A percentile compares a stretch with the other conserved stretches of the same genome.
phyloP scores from a whole-genome alignment of 2,329 filamentous ascomycete species.

The Rhexocercosporidium sp. region DNA sequence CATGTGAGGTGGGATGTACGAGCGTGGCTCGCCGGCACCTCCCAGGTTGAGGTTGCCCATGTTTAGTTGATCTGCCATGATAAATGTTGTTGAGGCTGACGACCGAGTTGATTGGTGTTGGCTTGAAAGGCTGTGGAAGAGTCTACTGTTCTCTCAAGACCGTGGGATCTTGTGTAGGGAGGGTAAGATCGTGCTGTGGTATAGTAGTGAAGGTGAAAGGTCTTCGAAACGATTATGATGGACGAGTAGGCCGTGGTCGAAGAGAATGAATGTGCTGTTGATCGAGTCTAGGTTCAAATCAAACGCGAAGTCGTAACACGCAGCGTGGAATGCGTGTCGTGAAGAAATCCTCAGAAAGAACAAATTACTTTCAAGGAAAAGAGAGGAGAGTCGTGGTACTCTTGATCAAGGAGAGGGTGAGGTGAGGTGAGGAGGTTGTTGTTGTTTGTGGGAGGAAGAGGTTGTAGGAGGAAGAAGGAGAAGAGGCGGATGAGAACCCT shows the following conservation, averaged over 20 bases:
- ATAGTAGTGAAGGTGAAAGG: slow-evolving; percentile 40
- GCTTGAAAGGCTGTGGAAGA: neutral
- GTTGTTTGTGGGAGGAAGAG: slow-evolving; percentile 11
- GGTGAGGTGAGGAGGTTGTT: no score
- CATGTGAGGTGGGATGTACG: slow-evolving; percentile 88
- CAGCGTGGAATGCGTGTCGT: slow-evolving; percentile 1
- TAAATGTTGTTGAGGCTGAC: slow-evolving; percentile 44
- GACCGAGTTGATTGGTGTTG: slow-evolving; percentile 17
- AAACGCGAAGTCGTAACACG: slow-evolving; percentile 18
- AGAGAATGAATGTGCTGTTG: slow-evolving; percentile 18
- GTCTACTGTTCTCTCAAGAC: slow-evolving; percentile 31
- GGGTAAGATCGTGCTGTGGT: slow-evolving; percentile 16
- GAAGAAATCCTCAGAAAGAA: slow-evolving; percentile 47
- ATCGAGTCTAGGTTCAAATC: slow-evolving; percentile 14
- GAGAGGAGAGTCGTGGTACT: slow-evolving; percentile 31
- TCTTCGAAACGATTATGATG: slow-evolving; percentile 39
- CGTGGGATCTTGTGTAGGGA: slow-evolving; percentile 36
- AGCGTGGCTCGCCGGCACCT: slow-evolving; percentile 59
- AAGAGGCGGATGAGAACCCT: slow-evolving; percentile 27
- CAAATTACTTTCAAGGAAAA: slow-evolving; percentile 51
- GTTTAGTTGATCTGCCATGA: slow-evolving; percentile 87
- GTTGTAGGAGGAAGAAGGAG: slow-evolving; percentile 26
- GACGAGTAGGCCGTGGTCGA: slow-evolving; percentile 30
- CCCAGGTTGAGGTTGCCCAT: slow-evolving; percentile 75
- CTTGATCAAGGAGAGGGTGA: no score